Conservation (phyloP, 176 grass and related monocot genomes). For the Tillandsia fasciculata region DNA sequence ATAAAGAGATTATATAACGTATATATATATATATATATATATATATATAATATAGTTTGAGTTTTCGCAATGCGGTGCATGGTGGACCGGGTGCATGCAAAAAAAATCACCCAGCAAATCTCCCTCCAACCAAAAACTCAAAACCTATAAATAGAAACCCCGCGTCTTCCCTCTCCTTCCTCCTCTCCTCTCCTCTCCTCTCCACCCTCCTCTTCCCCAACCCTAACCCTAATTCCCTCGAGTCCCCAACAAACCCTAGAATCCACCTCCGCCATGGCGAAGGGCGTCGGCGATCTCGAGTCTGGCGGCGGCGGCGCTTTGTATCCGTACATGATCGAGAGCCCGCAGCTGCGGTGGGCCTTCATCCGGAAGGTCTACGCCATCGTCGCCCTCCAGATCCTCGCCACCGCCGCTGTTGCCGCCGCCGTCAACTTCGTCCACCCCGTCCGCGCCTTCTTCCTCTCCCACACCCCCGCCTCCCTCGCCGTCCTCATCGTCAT, state of each 20-base stretch:
- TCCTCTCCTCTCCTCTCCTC: constrained; percentile 5
- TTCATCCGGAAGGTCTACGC: constrained; percentile 74
- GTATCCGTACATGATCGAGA: constrained; percentile 51
- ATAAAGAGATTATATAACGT: too few relatives aligned
- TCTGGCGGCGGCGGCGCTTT: background rate
- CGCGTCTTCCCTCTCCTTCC: background rate
- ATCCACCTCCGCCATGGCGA: background rate
- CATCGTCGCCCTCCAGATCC: constrained; percentile 41
- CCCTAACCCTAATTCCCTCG: background rate
- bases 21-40: too few relatives aligned
- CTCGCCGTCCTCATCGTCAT: constrained; percentile 35
- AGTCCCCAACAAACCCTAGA: background rate
- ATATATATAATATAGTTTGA: too few relatives aligned
- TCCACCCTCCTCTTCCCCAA: constrained; percentile 6
- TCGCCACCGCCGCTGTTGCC: constrained; percentile 34
- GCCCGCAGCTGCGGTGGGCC: constrained; percentile 55
- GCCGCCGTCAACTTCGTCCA: constrained; percentile 28
- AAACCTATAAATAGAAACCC: background rate
- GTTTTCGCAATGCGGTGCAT: too few relatives aligned
- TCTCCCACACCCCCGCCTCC: constrained; percentile 21
- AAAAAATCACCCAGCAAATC: background rate
- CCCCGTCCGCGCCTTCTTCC: constrained; percentile 36
- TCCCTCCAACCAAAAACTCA: background rate
- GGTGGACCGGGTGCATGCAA: too few relatives aligned
- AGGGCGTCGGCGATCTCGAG: constrained; percentile 23